A percentile compares a stretch with the other conserved stretches of the same genome.
These are phyloP conservation scores for Ophiorrhiza pumila DNA, from an alignment of 257 asterid genomes.

Conservation along the genomic window DNA sequence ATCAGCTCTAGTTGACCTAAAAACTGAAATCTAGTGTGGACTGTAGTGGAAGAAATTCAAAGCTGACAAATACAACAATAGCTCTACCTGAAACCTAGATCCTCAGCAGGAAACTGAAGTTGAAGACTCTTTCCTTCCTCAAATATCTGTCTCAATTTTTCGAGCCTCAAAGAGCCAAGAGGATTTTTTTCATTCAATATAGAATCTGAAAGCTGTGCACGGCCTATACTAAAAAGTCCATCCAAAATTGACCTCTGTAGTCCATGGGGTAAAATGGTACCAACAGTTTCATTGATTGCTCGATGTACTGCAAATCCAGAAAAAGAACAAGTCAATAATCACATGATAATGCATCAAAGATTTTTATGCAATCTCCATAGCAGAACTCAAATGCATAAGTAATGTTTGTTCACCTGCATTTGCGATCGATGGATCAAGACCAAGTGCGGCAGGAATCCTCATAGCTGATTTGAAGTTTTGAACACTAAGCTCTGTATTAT, in stretches of 20 bases:
- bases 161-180: constrained; percentile 77
- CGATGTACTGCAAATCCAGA: constrained; percentile 61
- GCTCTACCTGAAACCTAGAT: constrained; percentile 80
- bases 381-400: background rate
- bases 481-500: constrained; percentile 77
- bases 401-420: constrained; percentile 54
- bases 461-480: constrained; percentile 87
- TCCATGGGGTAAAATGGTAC: constrained; percentile 62
- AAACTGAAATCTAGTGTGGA: background rate
- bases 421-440: constrained; percentile 86
- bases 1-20: background rate
- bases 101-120: constrained; percentile 98
- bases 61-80: background rate
- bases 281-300: constrained; percentile 52
- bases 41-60: background rate
- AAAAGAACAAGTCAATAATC: background rate
- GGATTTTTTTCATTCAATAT: constrained; percentile 77
- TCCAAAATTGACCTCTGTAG: constrained; percentile 65
- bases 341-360: background rate
- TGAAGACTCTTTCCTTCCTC: constrained; percentile 95
- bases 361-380: constrained; percentile 2
- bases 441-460: constrained; percentile 95
- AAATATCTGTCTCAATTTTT: constrained; percentile 60
- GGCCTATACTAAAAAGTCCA: constrained; percentile 81
- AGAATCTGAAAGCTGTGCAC: constrained; percentile 73